Percentiles rank a stretch among this genome's conserved stretches.
Conservation (phyloP, 2,329 filamentous ascomycete species). For the Ceratocystis huliohia region DNA sequence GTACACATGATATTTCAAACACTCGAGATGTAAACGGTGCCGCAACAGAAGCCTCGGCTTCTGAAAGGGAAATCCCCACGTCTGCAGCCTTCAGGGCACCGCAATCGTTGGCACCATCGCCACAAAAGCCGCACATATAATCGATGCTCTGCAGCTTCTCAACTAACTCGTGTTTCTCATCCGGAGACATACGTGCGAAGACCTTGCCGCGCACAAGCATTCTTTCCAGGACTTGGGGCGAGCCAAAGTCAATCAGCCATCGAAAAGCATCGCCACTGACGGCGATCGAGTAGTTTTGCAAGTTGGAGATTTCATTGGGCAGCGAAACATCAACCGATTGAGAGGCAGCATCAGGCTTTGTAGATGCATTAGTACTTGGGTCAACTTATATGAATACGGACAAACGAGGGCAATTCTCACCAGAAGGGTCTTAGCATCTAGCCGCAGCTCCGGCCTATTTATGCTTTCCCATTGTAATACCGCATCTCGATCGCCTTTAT, state of each 20-base stretch:
- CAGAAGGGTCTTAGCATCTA: constrained; percentile 67
- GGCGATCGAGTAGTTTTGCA: constrained; percentile 77
- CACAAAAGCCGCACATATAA: constrained; percentile 92
- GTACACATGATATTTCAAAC: constrained; percentile 93
- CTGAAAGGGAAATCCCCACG: constrained; percentile 90
- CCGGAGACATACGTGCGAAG: constrained; percentile 95
- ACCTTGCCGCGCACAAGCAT: constrained; percentile 88
- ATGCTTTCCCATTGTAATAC: constrained; percentile 83
- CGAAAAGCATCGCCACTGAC: constrained; percentile 89
- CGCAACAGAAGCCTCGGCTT: constrained; percentile 95
- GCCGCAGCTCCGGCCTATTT: constrained; percentile 55
- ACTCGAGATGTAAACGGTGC: constrained; percentile 91
- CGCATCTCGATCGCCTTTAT: constrained; percentile 34
- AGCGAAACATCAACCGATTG: constrained; percentile 65
- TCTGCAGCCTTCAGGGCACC: constrained; percentile 94
- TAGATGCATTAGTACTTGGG: neutral
- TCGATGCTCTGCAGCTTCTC: constrained; percentile 94
- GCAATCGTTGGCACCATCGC: constrained; percentile 94
- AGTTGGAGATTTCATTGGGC: constrained; percentile 69
- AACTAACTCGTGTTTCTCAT: constrained; percentile 95
- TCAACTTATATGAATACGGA: neutral
- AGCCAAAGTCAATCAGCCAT: constrained; percentile 87
- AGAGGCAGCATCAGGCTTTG: constrained; percentile 56
- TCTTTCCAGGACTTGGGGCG: constrained; percentile 64
- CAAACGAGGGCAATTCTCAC: constrained; percentile 31